Conservation (phyloP, 1,284 basidiomycete species). For the Ganoderma lingzhi region DNA sequence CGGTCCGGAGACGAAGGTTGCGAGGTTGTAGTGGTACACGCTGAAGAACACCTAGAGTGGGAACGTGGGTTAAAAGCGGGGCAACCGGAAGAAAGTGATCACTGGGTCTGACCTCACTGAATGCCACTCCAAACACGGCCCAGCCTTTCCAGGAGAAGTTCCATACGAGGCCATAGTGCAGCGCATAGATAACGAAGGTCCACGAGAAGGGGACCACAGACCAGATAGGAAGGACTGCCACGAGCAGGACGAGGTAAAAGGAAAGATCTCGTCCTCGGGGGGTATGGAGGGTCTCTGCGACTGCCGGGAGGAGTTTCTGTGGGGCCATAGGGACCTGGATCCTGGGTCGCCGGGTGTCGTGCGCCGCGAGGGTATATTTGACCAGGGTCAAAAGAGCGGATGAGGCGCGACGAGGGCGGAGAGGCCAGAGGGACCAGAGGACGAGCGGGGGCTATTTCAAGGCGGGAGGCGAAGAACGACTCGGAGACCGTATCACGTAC, state of each 20-base stretch:
- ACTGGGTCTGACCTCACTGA: conserved; percentile 62
- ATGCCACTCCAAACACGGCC: conserved; percentile 54
- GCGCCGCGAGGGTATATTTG: conserved; percentile 15
- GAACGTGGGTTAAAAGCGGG: conserved; percentile 10
- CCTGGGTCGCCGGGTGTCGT: conserved; percentile 20
- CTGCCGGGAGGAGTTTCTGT: conserved; percentile 35
- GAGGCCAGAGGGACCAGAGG: conserved; percentile 1
- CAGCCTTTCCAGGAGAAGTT: conserved; percentile 49
- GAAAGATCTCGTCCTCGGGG: conserved; percentile 50
- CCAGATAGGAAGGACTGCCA: conserved; percentile 76
- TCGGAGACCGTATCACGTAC: background rate
- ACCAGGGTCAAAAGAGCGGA: conserved; percentile 21
- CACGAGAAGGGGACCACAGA: conserved; percentile 74
- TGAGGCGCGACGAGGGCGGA: conserved; percentile 16
- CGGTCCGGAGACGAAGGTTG: conserved; percentile 59
- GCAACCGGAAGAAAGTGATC: conserved; percentile 15
- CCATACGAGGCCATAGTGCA: conserved; percentile 55
- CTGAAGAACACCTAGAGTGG: conserved; percentile 77
- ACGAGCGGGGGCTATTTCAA: background rate
- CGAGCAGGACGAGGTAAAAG: conserved; percentile 67
- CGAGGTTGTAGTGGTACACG: conserved; percentile 71
- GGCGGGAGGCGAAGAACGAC: background rate
- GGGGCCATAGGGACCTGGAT: conserved; percentile 27
- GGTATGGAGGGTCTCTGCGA: conserved; percentile 40
- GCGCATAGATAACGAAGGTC: conserved; percentile 67